These are phyloP conservation scores for Pseudopyricularia javanii DNA, from an alignment of 2,329 filamentous ascomycete genomes.

Conservation along the genomic window DNA sequence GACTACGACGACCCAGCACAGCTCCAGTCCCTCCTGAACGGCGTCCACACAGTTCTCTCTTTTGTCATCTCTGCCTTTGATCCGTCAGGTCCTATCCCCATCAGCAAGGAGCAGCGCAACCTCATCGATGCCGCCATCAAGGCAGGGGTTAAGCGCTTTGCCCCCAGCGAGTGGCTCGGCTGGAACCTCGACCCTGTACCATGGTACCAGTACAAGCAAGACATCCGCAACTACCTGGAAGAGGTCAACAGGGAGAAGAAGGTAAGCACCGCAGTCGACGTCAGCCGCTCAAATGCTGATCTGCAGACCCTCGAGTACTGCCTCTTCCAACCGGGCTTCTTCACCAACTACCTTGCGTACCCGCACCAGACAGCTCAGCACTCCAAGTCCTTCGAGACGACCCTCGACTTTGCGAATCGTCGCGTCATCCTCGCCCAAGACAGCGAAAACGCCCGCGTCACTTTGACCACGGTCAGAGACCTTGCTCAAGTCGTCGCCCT, in stretches of 20 bases:
- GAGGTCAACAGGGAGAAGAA: conserved; percentile 30
- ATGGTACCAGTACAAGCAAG: conserved; percentile 38
- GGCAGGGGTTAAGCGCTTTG: conserved; percentile 47
- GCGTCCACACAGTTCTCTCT: conserved; percentile 3
- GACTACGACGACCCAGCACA: neutral
- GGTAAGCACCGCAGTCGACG: too few species aligned
- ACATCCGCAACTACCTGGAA: conserved; percentile 33
- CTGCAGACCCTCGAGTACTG: conserved; percentile 40
- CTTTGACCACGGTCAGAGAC: conserved; percentile 30
- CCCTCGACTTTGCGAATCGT: conserved; percentile 25
- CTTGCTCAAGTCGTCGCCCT: conserved; percentile 22
- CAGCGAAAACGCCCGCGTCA: conserved; percentile 26
- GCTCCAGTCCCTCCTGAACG: conserved; percentile 2
- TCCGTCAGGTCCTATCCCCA: neutral
- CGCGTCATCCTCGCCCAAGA: conserved; percentile 29
- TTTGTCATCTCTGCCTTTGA: neutral
- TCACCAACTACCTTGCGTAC: conserved; percentile 40
- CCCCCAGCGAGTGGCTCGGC: conserved; percentile 44
- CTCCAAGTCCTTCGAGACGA: conserved; percentile 23
- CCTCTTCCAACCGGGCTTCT: conserved; percentile 41
- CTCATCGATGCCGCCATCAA: conserved; percentile 46
- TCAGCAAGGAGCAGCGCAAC: neutral
- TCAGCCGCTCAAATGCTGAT: too few species aligned
- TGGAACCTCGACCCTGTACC: conserved; percentile 22
- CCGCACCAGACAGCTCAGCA: conserved; percentile 33